A percentile compares a stretch with the other conserved stretches of the same genome.
These are phyloP conservation scores for Rhodofomes roseus DNA, from an alignment of 1,284 basidiomycete species.

Conservation along the genomic window DNA sequence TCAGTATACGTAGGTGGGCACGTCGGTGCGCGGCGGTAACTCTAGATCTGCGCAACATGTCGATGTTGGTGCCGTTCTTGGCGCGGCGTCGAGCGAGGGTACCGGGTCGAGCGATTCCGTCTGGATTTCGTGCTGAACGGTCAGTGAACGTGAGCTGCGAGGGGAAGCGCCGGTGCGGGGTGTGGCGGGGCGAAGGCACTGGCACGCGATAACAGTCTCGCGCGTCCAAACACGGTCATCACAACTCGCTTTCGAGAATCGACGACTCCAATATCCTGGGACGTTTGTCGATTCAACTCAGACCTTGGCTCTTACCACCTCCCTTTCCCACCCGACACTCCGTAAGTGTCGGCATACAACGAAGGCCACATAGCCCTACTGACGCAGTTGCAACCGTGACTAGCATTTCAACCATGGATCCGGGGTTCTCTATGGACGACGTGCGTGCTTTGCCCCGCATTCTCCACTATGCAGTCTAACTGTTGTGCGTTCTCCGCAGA, in stretches of 20 bases:
- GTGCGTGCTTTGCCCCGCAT: slow-evolving; percentile 32
- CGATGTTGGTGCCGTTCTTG: no score
- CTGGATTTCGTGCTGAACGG: neutral
- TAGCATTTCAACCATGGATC: slow-evolving; percentile 49
- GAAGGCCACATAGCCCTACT: neutral
- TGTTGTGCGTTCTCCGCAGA: slow-evolving; percentile 37
- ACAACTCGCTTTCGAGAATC: slow-evolving; percentile 16
- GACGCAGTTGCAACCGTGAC: neutral
- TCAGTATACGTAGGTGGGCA: no score
- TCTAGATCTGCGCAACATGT: no score
- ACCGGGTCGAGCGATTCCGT: no score
- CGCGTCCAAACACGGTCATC: slow-evolving; percentile 23
- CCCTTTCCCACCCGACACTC: neutral
- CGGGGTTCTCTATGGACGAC: slow-evolving; percentile 55
- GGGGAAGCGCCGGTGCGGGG: neutral
- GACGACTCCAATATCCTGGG: slow-evolving; percentile 3
- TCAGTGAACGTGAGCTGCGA: neutral
- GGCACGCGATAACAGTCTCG: slow-evolving; percentile 1
- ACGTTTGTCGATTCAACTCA: neutral
- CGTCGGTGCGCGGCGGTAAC: no score
- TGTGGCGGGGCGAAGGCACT: neutral
- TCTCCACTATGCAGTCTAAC: neutral
- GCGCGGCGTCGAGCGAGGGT: no score
- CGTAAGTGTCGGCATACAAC: neutral
- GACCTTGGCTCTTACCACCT: neutral